Conservation (phyloP, 805 yeast species). For the Sungouiella thailandica region DNA sequence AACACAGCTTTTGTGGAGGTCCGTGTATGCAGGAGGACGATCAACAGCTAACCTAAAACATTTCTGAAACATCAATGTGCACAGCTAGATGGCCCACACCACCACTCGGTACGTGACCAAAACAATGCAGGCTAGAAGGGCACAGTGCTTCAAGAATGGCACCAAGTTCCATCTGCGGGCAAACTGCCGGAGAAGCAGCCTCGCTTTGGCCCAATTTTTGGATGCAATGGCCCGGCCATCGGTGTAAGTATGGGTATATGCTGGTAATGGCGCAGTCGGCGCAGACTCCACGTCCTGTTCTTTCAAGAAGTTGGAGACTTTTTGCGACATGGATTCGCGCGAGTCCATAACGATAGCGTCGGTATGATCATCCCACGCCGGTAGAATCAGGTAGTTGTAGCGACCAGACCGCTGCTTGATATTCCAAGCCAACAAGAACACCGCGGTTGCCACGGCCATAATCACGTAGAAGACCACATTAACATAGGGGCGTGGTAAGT, state of each 20-base stretch:
- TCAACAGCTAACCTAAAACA: too few relatives aligned
- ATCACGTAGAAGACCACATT: constrained; percentile 35
- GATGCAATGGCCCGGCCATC: neutral
- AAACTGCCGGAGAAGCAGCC: too few relatives aligned
- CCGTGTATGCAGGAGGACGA: too few relatives aligned
- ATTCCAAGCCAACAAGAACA: constrained; percentile 26
- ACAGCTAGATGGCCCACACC: constrained; percentile 2
- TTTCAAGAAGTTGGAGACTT: constrained; percentile 24
- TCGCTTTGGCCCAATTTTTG: too few relatives aligned
- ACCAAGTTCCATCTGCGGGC: constrained; percentile 18
- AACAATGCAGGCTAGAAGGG: constrained; percentile 1
- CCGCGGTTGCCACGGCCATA: constrained; percentile 29
- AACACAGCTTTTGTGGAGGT: too few relatives aligned
- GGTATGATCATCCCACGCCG: constrained; percentile 11
- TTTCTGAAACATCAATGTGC: too few relatives aligned
- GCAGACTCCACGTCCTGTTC: constrained; percentile 23
- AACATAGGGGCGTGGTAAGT: constrained; percentile 42
- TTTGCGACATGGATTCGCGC: constrained; percentile 14
- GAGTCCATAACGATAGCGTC: constrained; percentile 9
- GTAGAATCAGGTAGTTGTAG: constrained; percentile 24
- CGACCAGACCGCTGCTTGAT: constrained; percentile 22
- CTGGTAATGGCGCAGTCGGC: constrained; percentile 12
- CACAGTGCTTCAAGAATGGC: constrained; percentile 1
- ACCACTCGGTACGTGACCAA: neutral
- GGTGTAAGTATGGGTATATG: too few relatives aligned